Evolutionary conservation across 306 rosid genomes (phyloP).

Genomic region (Trichosanthes cucumerina): DNA sequence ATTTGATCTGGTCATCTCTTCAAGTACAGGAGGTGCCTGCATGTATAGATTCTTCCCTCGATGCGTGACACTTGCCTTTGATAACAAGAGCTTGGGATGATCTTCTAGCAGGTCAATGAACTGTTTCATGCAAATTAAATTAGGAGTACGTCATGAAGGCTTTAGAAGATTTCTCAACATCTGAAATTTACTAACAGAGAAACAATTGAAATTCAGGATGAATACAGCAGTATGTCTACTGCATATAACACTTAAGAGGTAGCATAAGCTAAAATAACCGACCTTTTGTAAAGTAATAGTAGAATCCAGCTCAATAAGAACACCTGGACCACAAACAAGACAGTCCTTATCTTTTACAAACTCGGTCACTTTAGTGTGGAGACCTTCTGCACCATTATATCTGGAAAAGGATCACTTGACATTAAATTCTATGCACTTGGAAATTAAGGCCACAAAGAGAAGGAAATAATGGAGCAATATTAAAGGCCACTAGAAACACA

Average conservation of each 20-base stretch:
- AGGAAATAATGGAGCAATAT: neutral
- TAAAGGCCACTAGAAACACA: neutral
- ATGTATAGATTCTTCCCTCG: constrained; percentile 76
- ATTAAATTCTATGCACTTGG: neutral
- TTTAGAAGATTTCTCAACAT: neutral
- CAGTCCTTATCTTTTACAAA: constrained; percentile 87
- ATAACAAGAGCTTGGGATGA: constrained; percentile 57
- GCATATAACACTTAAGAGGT: constrained; percentile 7
- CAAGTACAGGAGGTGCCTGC: constrained; percentile 95
- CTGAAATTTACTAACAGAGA: neutral
- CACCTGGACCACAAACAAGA: constrained; percentile 89
- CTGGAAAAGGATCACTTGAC: constrained; percentile 29
- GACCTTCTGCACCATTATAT: constrained; percentile 89
- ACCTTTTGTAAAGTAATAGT: constrained; percentile 85
- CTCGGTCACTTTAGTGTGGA: constrained; percentile 90
- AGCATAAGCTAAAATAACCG: constrained; percentile 10
- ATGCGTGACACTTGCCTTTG: constrained; percentile 74
- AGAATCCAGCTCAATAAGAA: constrained; percentile 74
- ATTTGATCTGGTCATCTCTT: constrained; percentile 94
- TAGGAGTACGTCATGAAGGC: neutral
- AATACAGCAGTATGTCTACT: neutral
- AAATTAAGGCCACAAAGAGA: neutral
- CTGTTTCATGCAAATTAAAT: constrained; percentile 21
- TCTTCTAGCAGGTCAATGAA: constrained; percentile 70
- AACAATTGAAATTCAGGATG: neutral